phyloP scores from a whole-genome alignment of 2,329 filamentous ascomycete species.

The Claviceps capensis region DNA sequence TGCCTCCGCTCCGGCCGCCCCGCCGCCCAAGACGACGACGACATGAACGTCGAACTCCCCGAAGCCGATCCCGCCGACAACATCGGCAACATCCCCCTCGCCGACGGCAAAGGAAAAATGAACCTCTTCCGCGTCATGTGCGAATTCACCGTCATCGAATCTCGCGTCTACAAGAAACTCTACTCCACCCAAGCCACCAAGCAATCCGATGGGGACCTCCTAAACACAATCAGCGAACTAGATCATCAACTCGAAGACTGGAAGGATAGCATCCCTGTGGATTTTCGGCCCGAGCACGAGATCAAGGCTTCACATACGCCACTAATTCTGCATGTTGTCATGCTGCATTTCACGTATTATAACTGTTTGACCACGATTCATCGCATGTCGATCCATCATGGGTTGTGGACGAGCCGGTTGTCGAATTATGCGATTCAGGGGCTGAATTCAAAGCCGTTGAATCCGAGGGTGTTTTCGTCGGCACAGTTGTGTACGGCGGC shows the following conservation, averaged over 20 bases:
- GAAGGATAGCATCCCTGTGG: slow-evolving; percentile 90
- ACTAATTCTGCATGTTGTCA: slow-evolving; percentile 85
- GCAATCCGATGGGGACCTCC: slow-evolving; percentile 79
- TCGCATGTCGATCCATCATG: slow-evolving; percentile 94
- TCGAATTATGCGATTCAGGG: slow-evolving; percentile 94
- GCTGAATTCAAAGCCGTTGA: slow-evolving; percentile 77
- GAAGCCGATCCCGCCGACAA: slow-evolving; percentile 84
- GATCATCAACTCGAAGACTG: slow-evolving; percentile 83
- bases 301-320: slow-evolving; percentile 88
- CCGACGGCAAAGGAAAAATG: slow-evolving; percentile 80
- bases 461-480: slow-evolving; percentile 87
- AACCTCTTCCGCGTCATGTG: slow-evolving; percentile 92
- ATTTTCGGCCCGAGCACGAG: slow-evolving; percentile 94
- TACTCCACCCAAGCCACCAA: slow-evolving; percentile 89
- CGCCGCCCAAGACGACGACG: slow-evolving; percentile 49
- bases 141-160: slow-evolving; percentile 81
- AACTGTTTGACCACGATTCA: slow-evolving; percentile 97
- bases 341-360: slow-evolving; percentile 93
- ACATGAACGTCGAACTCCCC: slow-evolving; percentile 92
- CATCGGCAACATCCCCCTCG: slow-evolving; percentile 83
- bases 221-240: slow-evolving; percentile 91
- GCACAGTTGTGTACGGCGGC: slow-evolving; percentile 87
- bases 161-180: slow-evolving; percentile 81
- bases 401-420: slow-evolving; percentile 91
- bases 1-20: slow-evolving; percentile 46